Evolutionary conservation across 495 filamentous ascomycete genomes (phyloP).

Genomic region (Tetracladium setigerum): DNA sequence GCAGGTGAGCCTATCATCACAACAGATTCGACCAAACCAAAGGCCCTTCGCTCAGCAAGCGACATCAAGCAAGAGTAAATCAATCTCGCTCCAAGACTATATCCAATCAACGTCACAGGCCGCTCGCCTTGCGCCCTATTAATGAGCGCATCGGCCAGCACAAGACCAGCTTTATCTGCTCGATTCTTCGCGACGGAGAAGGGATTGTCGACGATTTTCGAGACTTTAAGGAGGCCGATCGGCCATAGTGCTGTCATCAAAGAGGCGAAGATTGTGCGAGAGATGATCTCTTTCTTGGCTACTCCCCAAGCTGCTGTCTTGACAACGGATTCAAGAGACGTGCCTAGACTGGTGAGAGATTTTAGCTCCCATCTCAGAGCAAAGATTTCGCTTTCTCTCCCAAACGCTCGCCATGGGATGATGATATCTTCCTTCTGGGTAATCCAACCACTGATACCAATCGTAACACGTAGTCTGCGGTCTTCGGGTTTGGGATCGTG

Average conservation of each 20-base stretch:
- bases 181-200: conserved; percentile 77
- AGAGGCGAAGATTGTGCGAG: conserved; percentile 55
- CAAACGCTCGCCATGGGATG: conserved; percentile 69
- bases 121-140: conserved; percentile 85
- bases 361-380: conserved; percentile 80
- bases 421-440: conserved; percentile 61
- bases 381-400: conserved; percentile 65
- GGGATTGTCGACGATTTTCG: conserved; percentile 79
- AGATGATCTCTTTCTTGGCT: conserved; percentile 68
- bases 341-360: conserved; percentile 67
- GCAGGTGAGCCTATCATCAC: conserved; percentile 78
- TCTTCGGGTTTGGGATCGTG: conserved; percentile 31
- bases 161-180: conserved; percentile 78
- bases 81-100: conserved; percentile 81
- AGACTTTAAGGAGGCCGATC: conserved; percentile 65
- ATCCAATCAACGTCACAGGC: conserved; percentile 81
- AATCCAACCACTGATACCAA: conserved; percentile 80
- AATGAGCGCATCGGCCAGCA: conserved; percentile 82
- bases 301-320: conserved; percentile 69
- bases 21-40: conserved; percentile 80
- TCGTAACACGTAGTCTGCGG: conserved; percentile 69
- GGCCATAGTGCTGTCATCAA: conserved; percentile 71
- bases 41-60: conserved; percentile 69
- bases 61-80: conserved; percentile 75
- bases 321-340: conserved; percentile 63